Percentiles rank a stretch among this genome's conserved stretches.
Conservation (phyloP, 2,329 filamentous ascomycete species). For the Blastomyces percursus region DNA sequence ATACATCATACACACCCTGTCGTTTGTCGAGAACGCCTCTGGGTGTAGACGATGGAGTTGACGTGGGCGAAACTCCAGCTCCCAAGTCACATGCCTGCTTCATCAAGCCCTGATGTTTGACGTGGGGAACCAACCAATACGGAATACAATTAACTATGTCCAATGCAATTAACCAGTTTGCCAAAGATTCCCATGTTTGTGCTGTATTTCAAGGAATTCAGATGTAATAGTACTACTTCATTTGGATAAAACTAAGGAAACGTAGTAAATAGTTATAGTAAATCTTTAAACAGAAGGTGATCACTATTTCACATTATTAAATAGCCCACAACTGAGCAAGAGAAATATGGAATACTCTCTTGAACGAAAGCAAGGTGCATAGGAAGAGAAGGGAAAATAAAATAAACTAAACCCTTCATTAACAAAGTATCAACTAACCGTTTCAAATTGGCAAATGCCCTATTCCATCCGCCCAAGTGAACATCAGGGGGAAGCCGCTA, state of each 20-base stretch:
- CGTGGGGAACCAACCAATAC: neutral
- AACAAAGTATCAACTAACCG: neutral
- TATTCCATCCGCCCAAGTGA: neutral
- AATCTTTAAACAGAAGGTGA: neutral
- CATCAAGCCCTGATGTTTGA: neutral
- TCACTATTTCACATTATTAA: neutral
- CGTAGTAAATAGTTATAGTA: neutral
- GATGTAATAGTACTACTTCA: neutral
- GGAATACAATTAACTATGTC: too few species aligned
- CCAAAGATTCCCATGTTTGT: neutral
- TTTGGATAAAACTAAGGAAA: neutral
- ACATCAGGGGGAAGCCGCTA: neutral
- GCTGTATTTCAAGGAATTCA: neutral
- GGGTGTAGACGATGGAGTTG: neutral
- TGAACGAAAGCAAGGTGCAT: neutral
- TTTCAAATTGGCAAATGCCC: neutral
- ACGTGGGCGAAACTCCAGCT: neutral
- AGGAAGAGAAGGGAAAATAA: neutral
- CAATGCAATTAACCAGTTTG: neutral
- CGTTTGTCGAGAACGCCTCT: neutral
- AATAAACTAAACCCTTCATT: neutral
- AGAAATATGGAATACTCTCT: neutral
- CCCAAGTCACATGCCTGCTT: neutral
- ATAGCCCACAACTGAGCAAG: neutral
- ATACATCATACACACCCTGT: neutral